These are phyloP conservation scores for Phragmites australis DNA, from an alignment of 176 grass and related monocot genomes.

Conservation along the genomic window DNA sequence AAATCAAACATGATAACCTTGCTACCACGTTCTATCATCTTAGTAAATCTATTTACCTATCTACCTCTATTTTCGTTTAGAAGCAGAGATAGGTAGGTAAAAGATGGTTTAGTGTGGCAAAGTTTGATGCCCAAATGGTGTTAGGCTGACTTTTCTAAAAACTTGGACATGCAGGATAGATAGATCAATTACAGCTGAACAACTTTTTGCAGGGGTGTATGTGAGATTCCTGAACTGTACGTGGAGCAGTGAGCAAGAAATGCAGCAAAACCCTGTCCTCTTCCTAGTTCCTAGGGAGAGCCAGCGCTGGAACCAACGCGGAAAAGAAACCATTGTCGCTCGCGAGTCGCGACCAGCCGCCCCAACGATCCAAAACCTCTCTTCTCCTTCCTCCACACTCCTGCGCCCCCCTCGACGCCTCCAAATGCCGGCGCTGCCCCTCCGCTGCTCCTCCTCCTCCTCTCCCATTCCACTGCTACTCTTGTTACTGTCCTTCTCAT, in stretches of 20 bases:
- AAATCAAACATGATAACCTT: too few species aligned
- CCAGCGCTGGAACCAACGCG: neutral
- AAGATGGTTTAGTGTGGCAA: too few species aligned
- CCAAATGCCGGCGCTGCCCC: slow-evolving; percentile 35
- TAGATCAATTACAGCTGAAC: too few species aligned
- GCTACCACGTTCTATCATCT: too few species aligned
- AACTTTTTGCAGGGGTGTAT: neutral
- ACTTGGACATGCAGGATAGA: too few species aligned
- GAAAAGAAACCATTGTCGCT: slow-evolving; percentile 37
- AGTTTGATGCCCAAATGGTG: too few species aligned
- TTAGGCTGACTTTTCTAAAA: too few species aligned
- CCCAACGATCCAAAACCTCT: slow-evolving; percentile 6
- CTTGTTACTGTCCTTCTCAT: slow-evolving; percentile 24
- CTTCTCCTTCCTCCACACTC: neutral
- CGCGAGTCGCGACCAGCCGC: neutral
- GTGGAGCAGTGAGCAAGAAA: neutral
- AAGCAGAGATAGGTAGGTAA: too few species aligned
- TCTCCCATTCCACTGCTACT: slow-evolving; percentile 13
- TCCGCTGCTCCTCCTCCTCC: slow-evolving; percentile 6
- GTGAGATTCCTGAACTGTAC: neutral
- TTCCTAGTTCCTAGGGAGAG: neutral
- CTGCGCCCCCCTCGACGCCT: neutral
- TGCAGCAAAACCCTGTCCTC: neutral
- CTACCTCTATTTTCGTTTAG: too few species aligned
- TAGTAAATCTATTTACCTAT: too few species aligned